Conservation (phyloP, 179 eudicot species). For the Vitellaria paradoxa region DNA sequence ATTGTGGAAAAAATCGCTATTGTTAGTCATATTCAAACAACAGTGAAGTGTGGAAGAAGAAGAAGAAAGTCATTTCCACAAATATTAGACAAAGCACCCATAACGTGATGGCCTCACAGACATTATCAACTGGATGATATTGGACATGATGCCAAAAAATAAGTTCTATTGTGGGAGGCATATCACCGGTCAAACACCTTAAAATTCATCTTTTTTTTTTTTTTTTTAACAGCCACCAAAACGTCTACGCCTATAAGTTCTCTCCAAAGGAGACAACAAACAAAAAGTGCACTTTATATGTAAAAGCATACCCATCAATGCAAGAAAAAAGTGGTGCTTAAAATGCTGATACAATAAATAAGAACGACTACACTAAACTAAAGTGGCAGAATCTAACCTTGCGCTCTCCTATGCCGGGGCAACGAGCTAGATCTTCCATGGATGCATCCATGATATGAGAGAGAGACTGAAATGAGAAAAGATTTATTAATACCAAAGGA, state of each 20-base stretch:
- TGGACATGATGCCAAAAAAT: neutral
- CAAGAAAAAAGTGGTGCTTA: neutral
- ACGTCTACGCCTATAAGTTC: too few species aligned
- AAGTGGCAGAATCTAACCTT: slow-evolving; percentile 46
- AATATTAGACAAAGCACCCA: too few species aligned
- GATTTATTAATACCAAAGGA: neutral
- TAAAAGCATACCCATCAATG: neutral
- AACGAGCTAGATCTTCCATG: slow-evolving; percentile 95
- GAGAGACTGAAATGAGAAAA: slow-evolving; percentile 57
- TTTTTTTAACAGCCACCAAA: too few species aligned
- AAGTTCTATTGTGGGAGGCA: neutral
- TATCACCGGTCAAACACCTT: neutral
- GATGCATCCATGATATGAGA: slow-evolving; percentile 94
- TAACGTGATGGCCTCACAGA: too few species aligned
- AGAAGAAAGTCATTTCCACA: too few species aligned
- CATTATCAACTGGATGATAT: neutral
- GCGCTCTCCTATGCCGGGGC: slow-evolving; percentile 97
- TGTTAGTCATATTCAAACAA: neutral
- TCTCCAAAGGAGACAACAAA: too few species aligned
- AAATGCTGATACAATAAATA: neutral
- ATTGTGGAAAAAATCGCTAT: neutral
- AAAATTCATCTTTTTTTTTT: too few species aligned
- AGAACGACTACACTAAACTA: neutral
- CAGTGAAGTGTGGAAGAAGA: too few species aligned
- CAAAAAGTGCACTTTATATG: neutral